Evolutionary conservation across 306 rosid species (phyloP).

Genomic region (Parietaria judaica): DNA sequence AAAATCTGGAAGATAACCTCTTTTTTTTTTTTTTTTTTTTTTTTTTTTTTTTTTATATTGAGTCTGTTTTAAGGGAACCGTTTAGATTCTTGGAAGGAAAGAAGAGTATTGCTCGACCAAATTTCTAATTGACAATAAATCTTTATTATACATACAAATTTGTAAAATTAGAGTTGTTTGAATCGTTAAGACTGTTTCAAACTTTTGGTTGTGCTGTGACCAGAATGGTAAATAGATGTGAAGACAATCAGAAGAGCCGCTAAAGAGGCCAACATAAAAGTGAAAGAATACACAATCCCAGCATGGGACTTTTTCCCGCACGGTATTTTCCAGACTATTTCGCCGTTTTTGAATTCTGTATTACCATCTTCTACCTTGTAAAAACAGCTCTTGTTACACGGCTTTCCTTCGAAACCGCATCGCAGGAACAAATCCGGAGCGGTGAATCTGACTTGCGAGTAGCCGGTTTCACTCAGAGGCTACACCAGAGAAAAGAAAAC

Average conservation of each 20-base stretch:
- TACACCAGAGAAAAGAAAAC: conserved; percentile 12
- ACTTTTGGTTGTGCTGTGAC: conserved; percentile 17
- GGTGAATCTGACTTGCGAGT: conserved; percentile 45
- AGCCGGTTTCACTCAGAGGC: conserved; percentile 75
- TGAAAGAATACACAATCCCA: conserved; percentile 35
- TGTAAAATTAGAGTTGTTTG: not conserved
- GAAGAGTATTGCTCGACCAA: no score
- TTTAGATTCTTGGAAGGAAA: no score
- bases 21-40: no score
- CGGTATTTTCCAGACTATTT: conserved; percentile 58
- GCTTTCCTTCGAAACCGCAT: conserved; percentile 33
- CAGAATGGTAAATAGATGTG: conserved; percentile 37
- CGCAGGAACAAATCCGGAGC: conserved; percentile 51
- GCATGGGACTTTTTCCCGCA: conserved; percentile 56
- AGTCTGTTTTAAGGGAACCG: no score
- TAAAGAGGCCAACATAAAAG: conserved; percentile 51
- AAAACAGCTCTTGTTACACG: conserved; percentile 34
- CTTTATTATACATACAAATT: no score
- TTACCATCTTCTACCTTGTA: conserved; percentile 24
- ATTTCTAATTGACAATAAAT: no score
- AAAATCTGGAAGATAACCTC: no score
- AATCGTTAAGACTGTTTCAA: conserved; percentile 31
- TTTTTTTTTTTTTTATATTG: no score
- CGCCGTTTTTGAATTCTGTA: conserved; percentile 19
- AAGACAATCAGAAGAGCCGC: conserved; percentile 49